Evolutionary conservation across 805 yeast genomes (phyloP), one percentile per base, ranked within the genome.

Genomic region (Kodamaea leandrae): DNA sequence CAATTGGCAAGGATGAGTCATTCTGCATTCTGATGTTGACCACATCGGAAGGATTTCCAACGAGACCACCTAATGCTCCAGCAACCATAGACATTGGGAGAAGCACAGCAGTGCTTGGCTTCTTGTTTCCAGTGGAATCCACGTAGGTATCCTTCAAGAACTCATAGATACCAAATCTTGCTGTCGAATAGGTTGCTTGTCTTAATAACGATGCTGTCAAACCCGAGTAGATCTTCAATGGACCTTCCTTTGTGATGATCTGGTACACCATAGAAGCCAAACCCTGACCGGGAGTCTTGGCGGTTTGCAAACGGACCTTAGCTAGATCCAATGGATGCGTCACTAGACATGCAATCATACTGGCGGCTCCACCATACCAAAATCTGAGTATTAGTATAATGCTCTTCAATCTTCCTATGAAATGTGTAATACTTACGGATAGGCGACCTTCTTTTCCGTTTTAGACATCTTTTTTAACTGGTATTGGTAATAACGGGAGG

Each of bases 1-100:
- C 80, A 4, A 62, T 42, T 4, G 89, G 86, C 44, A 85, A 67
- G 0, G 89, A 66, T 5, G 83, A 78, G 55, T 87, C 96, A 59
- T 87, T 87, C 60, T 87, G 96, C 96, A 87, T 87, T 63, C 96
- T 76, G 48, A 87, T 85, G 52, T 87, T 87, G 27, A 86, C 88
- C 10, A 87, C 83, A 57, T 87, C 96, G 1, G 93, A 80, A 3
- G 96, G 95, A 56, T 87, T 87, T 16, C 96, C 96, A 2, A 85
- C 83, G 16, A 86, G 63, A 7, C 95, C 95, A 46, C 96, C 96
- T 43, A 80, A 61, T 19, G 83, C 85, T 39, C 96, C 96, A 9
- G 90, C 78, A n/a, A 83, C 48, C 93, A 87, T 86, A 4, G 95
- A 86, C 63, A 82, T 73, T 7, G 91, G 88, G 41, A 87, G 65